Percentiles rank a stretch among this genome's conserved stretches.
Conservation (phyloP, 1,284 basidiomycete species). For the Rhodotorula sp. region DNA sequence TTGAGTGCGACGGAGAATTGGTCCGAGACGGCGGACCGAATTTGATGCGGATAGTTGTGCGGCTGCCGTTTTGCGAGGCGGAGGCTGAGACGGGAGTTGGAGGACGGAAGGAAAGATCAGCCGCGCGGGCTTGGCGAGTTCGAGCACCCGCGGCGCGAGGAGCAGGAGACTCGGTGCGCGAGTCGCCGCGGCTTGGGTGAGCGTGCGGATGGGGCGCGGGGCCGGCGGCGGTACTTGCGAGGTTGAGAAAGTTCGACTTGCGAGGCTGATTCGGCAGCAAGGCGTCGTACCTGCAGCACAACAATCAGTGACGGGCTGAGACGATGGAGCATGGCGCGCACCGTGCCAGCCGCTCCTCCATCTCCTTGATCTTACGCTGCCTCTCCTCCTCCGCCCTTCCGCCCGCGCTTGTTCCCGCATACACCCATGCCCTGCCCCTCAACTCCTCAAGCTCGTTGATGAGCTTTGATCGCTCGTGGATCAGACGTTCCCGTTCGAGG, state of each 20-base stretch:
- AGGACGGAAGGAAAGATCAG: not conserved
- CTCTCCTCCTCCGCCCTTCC: conserved; percentile 34
- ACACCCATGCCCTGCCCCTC: conserved; percentile 29
- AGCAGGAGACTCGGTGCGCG: not conserved
- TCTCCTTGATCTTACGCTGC: conserved; percentile 20
- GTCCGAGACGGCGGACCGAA: conserved; percentile 12
- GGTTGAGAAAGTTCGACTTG: conserved; percentile 37
- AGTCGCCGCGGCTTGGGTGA: not conserved
- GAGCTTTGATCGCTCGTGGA: conserved; percentile 44
- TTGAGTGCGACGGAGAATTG: not conserved
- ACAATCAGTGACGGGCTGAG: not conserved
- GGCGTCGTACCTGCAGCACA: conserved; percentile 25
- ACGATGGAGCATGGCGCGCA: no score
- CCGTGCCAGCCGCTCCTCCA: conserved; percentile 28
- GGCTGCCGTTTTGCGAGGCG: conserved; percentile 4
- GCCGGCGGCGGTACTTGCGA: not conserved
- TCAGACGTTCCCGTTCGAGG: conserved; percentile 45
- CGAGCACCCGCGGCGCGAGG: not conserved
- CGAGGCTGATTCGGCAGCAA: conserved; percentile 41
- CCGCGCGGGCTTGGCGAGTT: not conserved
- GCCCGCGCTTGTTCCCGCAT: conserved; percentile 16
- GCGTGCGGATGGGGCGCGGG: not conserved
- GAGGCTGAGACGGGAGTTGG: conserved; percentile 28
- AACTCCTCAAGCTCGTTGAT: conserved; percentile 41
- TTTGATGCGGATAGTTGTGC: conserved; percentile 29